phyloP scores from a whole-genome alignment of 108 stramenopile species.

The Chaetoceros muelleri region DNA sequence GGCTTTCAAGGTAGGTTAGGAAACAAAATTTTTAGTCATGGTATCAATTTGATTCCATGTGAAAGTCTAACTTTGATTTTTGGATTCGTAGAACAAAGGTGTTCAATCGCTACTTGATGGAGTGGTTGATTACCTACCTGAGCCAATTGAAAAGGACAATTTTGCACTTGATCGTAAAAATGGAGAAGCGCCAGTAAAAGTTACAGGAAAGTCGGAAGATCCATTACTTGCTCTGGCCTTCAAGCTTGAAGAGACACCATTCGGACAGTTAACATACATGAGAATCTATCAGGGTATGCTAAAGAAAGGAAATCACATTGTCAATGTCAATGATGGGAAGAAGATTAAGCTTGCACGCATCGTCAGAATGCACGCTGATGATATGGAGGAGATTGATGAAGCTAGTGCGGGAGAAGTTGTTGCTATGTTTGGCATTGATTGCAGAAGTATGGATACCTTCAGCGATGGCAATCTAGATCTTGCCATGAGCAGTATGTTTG shows the following conservation, averaged over 20 bases:
- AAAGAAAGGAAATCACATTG: conserved; percentile 77
- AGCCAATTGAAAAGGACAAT: conserved; percentile 86
- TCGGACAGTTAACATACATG: conserved; percentile 99
- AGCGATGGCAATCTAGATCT: conserved; percentile 78
- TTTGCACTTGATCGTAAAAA: conserved; percentile 83
- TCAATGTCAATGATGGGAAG: conserved; percentile 79
- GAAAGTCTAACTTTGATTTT: too few species aligned
- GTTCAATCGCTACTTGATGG: conserved; percentile 97
- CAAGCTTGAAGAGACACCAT: conserved; percentile 97
- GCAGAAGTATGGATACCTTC: conserved; percentile 97
- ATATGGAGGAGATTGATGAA: conserved; percentile 97
- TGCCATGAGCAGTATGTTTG: conserved; percentile 95
- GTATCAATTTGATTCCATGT: too few species aligned
- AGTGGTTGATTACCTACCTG: conserved; percentile 91
- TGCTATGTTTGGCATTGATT: conserved; percentile 99
- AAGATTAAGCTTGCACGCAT: conserved; percentile 93
- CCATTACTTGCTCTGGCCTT: conserved; percentile 95
- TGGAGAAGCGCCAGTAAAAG: conserved; percentile 65
- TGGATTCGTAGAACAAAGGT: conserved; percentile 99
- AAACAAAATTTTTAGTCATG: too few species aligned
- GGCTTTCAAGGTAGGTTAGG: too few species aligned
- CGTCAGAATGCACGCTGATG: conserved; percentile 97
- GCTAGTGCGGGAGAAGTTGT: conserved; percentile 96
- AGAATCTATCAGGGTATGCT: conserved; percentile 92
- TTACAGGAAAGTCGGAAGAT: conserved; percentile 50